Evolutionary conservation across 768 basidiomycete species (phyloP), one percentile per base, ranked within the genome.

Genomic region (Fomitopsis serialis): DNA sequence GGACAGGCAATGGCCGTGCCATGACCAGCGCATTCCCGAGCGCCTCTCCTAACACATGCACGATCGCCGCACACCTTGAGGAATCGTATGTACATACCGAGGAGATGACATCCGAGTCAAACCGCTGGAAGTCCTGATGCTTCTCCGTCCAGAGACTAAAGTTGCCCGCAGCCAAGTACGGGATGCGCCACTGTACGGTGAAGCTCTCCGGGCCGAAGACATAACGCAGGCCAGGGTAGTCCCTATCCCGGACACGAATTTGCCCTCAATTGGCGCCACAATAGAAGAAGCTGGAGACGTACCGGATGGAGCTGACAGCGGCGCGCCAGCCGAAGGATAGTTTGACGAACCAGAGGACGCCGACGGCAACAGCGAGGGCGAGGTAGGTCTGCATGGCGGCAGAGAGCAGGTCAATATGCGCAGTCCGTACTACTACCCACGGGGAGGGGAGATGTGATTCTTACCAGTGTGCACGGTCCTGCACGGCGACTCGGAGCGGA

Each of bases 91-190:
- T n/a, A 56, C 61, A 19, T 37, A 63, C 64, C 37, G 52, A 58
- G n/a, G 60, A 55, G 44, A 63, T 53, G 52, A 66, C 53, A 47
- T 66, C 64, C 56, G 54, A 55, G 22, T 61, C 61, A 21, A 46
- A 43, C 40, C 50, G 24, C 22, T 51, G 61, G 45, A 61, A 66
- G 52, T 62, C 61, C 32, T 48, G 36, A 55, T 62, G 54, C 46
- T 66, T 66, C 54, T 53, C 43, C 13, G 45, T 34, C 57, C 58
- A 61, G 50, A 49, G 48, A 47, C 53, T 58, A 42, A 51, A 54
- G 47, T 35, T 29, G 27, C 64, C 64, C 17, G 56, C 54, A 3
- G 61, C 49, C 37, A 66, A 44, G 10, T 56, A 57, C 11, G 42
- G 56, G 15, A 62, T 57, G 44, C 58, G 54, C 42, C 32, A 48